Evolutionary conservation across 2,329 filamentous ascomycete genomes (phyloP).

Genomic region (Remersonia thermophila): DNA sequence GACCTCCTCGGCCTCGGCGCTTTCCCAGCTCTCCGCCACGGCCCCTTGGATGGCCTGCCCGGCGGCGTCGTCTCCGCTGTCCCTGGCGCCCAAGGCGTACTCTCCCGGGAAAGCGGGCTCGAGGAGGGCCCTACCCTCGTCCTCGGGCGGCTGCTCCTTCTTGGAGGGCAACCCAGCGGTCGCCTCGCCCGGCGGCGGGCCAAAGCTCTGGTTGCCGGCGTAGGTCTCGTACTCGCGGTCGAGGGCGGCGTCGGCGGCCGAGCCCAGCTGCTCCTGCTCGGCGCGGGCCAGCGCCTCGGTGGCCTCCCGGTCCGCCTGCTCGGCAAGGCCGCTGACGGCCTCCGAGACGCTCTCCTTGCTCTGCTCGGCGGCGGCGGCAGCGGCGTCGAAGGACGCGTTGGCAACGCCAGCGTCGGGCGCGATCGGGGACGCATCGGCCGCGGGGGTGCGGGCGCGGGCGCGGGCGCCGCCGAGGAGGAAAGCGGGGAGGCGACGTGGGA

Average conservation of each 20-base stretch:
- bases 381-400: background rate
- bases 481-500: too few relatives aligned
- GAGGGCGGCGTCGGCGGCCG: conserved; percentile 29
- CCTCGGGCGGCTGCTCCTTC: conserved; percentile 41
- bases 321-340: conserved; percentile 53
- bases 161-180: conserved; percentile 33
- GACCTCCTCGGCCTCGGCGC: conserved; percentile 60
- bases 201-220: too few relatives aligned
- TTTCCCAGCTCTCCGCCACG: conserved; percentile 85
- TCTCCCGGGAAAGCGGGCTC: conserved; percentile 40
- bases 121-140: conserved; percentile 39
- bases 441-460: too few relatives aligned
- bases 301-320: conserved; percentile 39
- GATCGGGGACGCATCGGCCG: conserved; percentile 3
- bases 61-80: conserved; percentile 43
- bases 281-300: conserved; percentile 52
- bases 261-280: conserved; percentile 36
- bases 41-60: conserved; percentile 41
- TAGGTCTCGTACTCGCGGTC: conserved; percentile 30
- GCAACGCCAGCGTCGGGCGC: conserved; percentile 9
- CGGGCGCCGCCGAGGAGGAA: too few relatives aligned
- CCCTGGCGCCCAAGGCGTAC: conserved; percentile 36
- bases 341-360: conserved; percentile 58
- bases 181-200: conserved; percentile 34
- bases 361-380: conserved; percentile 15